Percentiles rank a stretch among this genome's conserved stretches.
These are phyloP conservation scores for Yamadazyma tumulicola DNA, from an alignment of 805 yeast genomes.

Conservation along the genomic window DNA sequence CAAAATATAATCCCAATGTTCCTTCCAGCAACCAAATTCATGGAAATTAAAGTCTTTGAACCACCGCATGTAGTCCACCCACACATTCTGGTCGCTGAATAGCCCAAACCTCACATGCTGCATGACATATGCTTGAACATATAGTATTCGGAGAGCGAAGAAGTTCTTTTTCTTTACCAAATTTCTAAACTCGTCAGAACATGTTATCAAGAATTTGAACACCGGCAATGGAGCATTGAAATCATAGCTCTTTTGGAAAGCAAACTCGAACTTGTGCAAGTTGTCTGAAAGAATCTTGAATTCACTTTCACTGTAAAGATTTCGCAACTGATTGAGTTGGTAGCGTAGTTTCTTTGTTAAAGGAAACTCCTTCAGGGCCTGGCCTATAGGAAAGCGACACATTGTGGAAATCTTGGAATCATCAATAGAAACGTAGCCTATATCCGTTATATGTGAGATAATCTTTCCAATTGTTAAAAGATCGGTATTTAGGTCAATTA, in stretches of 20 bases:
- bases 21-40: constrained; percentile 12
- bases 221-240: constrained; percentile 29
- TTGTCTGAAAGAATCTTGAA: not conserved
- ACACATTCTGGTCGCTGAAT: constrained; percentile 20
- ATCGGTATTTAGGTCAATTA: constrained; percentile 47
- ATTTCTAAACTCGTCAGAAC: constrained; percentile 12
- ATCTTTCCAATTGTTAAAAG: constrained; percentile 6
- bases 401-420: constrained; percentile 3
- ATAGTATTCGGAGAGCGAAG: constrained; percentile 25
- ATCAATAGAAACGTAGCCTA: constrained; percentile 1
- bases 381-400: not conserved
- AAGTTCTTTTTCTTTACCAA: constrained; percentile 19
- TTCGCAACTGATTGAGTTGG: not conserved
- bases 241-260: constrained; percentile 2
- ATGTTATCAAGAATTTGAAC: constrained; percentile 22
- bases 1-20: constrained; percentile 8
- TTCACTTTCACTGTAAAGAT: not conserved
- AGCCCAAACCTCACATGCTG: constrained; percentile 11
- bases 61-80: constrained; percentile 24
- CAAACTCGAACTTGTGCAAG: not conserved
- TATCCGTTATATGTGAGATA: constrained; percentile 1
- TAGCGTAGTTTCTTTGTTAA: constrained; percentile 8
- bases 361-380: not conserved
- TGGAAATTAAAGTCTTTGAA: constrained; percentile 12
- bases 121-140: constrained; percentile 17